phyloP scores from a whole-genome alignment of 495 filamentous ascomycete species.

The Astrothelium macrocarpum region DNA sequence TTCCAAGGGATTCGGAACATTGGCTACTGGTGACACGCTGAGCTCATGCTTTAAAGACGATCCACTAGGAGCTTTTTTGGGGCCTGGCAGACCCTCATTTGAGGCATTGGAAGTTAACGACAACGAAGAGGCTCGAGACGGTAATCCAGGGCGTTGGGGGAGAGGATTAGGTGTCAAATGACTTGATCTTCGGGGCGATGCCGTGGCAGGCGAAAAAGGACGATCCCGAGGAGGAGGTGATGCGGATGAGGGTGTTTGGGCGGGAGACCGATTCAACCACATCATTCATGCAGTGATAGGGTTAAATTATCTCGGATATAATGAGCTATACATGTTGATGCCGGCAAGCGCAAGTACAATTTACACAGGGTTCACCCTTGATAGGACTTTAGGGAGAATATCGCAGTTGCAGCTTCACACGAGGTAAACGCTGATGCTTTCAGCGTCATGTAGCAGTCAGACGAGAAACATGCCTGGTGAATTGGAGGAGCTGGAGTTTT shows the following conservation, averaged over 20 bases:
- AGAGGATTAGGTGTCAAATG: slow-evolving; percentile 46
- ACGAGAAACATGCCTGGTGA: neutral
- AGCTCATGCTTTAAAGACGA: slow-evolving; percentile 50
- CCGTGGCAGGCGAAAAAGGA: slow-evolving; percentile 53
- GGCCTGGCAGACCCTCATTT: slow-evolving; percentile 56
- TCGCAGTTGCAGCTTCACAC: too few relatives aligned
- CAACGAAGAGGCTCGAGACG: slow-evolving; percentile 54
- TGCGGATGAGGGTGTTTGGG: slow-evolving; percentile 54
- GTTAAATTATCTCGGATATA: neutral
- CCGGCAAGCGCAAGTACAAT: neutral
- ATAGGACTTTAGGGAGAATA: too few relatives aligned
- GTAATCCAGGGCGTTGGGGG: slow-evolving; percentile 48
- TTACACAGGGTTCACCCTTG: neutral
- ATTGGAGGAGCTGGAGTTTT: neutral
- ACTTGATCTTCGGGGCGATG: slow-evolving; percentile 48
- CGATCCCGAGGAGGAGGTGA: slow-evolving; percentile 53
- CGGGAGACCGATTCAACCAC: slow-evolving; percentile 83
- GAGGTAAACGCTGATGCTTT: too few relatives aligned
- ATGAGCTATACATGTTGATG: neutral
- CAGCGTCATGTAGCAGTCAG: neutral
- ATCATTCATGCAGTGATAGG: slow-evolving; percentile 35
- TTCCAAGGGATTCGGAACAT: slow-evolving; percentile 61
- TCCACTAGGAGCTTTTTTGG: slow-evolving; percentile 53
- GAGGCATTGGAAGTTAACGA: slow-evolving; percentile 65
- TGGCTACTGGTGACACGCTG: slow-evolving; percentile 39